Evolutionary conservation across 1,284 basidiomycete species (phyloP), one percentile per base, ranked within the genome.

Genomic region (Schizophyllum amplum): DNA sequence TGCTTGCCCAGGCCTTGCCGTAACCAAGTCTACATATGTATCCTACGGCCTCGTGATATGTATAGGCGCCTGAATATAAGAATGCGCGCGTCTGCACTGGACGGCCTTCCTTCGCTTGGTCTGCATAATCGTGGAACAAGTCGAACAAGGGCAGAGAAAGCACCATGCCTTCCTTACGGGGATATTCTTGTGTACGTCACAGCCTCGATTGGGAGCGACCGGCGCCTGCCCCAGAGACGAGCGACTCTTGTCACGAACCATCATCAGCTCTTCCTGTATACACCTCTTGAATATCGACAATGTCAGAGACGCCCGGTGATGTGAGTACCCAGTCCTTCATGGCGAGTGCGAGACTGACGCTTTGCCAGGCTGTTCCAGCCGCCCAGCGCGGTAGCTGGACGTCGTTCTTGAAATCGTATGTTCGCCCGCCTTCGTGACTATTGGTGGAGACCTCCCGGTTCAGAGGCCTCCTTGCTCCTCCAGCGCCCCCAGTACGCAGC

Each of bases 331-430:
- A 11, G 48, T 11, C 48, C 20, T 22, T 21, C 9, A n/a, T 46
- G 48, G 20, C 20, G 24, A 11, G 21, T 24, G 20, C 48, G 24
- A 11, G 48, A 50, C 21, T 24, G 13, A 22, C 48, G 20, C 48
- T 11, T 22, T 50, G 48, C 7, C 61, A 88, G 84, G 86, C 80
- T 60, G 87, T 90, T 49, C 87, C 89, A 25, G 77, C 78, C 58
- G 74, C 84, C 24, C 90, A 92, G 69, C 81, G 87, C 64, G 69
- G 81, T 65, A 85, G 82, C 66, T 92, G 90, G 90, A 78, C 84
- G 1, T 83, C 82, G 3, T 92, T 92, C 71, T 72, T 92, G 65
- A 92, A 92, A 79, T 84, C 87, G 87, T 90, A 64, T 56, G 83
- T 78, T 26, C 11, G 9, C 11, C 9, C 9, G 22, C 21, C 13